phyloP scores from a whole-genome alignment of 176 grass and related monocot species.

The Aegilops umbellulata region DNA sequence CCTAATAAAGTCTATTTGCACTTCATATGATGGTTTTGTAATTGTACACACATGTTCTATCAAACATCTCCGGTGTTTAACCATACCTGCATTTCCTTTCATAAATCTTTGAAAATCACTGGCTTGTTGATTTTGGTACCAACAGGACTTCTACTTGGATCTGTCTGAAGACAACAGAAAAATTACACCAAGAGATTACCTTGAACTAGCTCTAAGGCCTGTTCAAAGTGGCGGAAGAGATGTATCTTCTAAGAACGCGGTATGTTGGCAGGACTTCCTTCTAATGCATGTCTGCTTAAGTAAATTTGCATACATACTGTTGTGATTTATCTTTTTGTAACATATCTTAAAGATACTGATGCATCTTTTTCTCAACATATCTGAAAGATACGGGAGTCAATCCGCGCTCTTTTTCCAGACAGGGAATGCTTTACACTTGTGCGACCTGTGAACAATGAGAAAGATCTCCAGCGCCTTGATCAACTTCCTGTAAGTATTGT shows the following conservation, averaged over 20 bases:
- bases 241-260: constrained; percentile 75
- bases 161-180: constrained; percentile 87
- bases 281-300: constrained; percentile 7
- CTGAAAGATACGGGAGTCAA: constrained; percentile 86
- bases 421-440: constrained; percentile 93
- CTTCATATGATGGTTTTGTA: neutral
- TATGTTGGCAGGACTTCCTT: constrained; percentile 20
- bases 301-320: neutral
- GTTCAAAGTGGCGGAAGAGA: constrained; percentile 77
- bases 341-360: constrained; percentile 5
- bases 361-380: constrained; percentile 22
- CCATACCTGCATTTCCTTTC: neutral
- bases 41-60: neutral
- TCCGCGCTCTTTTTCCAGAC: constrained; percentile 92
- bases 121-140: constrained; percentile 4
- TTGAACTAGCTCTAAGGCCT: constrained; percentile 84
- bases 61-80: neutral
- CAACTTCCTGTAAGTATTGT: constrained; percentile 76
- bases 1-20: neutral
- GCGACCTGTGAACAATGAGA: constrained; percentile 89
- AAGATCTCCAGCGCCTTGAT: constrained; percentile 88
- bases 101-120: constrained; percentile 12
- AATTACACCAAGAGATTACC: constrained; percentile 94
- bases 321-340: neutral
- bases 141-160: constrained; percentile 94